phyloP scores from a whole-genome alignment of 495 filamentous ascomycete genomes.

The Daldinia decipiens region DNA sequence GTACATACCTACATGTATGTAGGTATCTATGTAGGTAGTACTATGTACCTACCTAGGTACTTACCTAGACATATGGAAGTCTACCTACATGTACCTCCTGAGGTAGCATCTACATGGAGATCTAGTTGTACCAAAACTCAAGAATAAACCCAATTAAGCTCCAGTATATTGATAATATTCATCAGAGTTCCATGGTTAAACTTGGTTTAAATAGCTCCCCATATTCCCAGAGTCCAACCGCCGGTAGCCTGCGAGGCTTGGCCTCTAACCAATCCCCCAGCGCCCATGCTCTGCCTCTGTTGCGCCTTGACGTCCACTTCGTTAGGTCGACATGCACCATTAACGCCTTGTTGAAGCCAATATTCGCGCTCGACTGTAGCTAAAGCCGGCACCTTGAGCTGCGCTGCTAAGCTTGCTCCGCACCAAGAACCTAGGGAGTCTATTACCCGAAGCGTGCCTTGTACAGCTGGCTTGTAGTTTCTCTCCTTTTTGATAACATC shows the following conservation, averaged over 20 bases:
- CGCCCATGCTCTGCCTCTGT: conserved; percentile 69
- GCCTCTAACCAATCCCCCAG: conserved; percentile 62
- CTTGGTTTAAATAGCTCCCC: conserved; percentile 61
- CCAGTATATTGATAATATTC: not conserved
- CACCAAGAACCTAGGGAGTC: conserved; percentile 90
- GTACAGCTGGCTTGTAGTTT: conserved; percentile 58
- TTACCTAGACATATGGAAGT: too few relatives aligned
- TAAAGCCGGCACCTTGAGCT: conserved; percentile 79
- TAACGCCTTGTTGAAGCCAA: conserved; percentile 79
- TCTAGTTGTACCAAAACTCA: not conserved
- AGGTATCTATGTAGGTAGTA: too few relatives aligned
- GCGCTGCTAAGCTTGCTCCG: conserved; percentile 83
- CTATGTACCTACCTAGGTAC: too few relatives aligned
- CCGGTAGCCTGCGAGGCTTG: conserved; percentile 65
- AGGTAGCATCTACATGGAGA: not conserved
- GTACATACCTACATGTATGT: too few relatives aligned
- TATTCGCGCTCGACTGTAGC: conserved; percentile 87
- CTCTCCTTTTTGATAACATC: conserved; percentile 65
- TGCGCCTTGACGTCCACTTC: conserved; percentile 66
- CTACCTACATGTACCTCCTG: not conserved
- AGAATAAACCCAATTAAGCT: not conserved
- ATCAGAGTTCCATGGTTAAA: conserved; percentile 15
- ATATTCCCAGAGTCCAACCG: conserved; percentile 83
- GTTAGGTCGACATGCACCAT: conserved; percentile 71
- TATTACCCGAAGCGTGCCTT: conserved; percentile 75